These are phyloP conservation scores for Aurantiochytrium sp. DNA, from an alignment of 108 stramenopile species.

Conservation along the genomic window DNA sequence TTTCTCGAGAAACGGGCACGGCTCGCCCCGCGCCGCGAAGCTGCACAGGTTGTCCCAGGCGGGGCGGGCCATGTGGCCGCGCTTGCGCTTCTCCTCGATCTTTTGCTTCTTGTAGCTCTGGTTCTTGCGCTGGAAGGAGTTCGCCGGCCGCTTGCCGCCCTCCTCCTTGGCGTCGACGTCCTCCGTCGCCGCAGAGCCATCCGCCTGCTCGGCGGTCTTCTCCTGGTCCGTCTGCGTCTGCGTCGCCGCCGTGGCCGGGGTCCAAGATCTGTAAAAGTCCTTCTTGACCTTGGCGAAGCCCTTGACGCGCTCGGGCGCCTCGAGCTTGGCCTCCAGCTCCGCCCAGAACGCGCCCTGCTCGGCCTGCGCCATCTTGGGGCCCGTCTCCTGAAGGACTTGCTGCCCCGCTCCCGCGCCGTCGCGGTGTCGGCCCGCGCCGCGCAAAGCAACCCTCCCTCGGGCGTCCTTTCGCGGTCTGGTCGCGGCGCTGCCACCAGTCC, in stretches of 20 bases:
- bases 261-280: not conserved
- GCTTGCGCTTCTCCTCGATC: not conserved
- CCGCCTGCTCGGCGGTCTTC: no score
- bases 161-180: not conserved
- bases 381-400: no score
- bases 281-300: not conserved
- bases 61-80: not conserved
- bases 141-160: not conserved
- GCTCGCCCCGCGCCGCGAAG: not conserved
- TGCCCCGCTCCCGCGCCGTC: no score
- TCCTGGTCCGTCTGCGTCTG: no score
- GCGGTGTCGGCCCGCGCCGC: no score
- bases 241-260: no score
- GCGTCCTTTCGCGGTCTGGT: no score
- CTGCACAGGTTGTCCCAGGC: not conserved
- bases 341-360: not conserved
- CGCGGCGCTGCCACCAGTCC: no score
- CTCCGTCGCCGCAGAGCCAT: not conserved
- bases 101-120: not conserved
- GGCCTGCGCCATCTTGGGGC: no score
- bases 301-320: not conserved
- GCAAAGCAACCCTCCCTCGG: no score
- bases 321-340: not conserved
- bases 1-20: not conserved
- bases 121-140: not conserved